Evolutionary conservation across 2,329 filamentous ascomycete species (phyloP), one percentile per base, ranked within the genome.

Genomic region (Aquanectria penicillioides): DNA sequence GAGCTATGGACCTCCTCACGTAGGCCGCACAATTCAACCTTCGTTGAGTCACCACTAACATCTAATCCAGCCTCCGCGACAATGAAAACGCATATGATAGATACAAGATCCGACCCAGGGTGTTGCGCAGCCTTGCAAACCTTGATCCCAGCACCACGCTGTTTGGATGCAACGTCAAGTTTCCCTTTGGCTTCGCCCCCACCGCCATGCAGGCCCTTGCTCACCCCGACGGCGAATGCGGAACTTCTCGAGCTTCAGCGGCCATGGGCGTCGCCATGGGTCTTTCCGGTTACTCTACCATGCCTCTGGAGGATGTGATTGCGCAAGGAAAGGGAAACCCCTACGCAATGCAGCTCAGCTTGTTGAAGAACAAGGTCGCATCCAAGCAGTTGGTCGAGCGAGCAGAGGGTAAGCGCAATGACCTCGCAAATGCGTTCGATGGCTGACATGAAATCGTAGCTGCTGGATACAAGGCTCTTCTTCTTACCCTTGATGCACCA

Each of bases 261-360:
- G 51, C 50, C 7, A 25, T 38, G 1, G 60, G 60, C 5, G 51
- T 61, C 3, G 29, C 51, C 8, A 61, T 61, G 60, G 57, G 50
- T 10, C 49, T 63, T 6, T 61, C 57, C n/a, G 40, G 41, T 23
- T 61, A 63, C 23, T 56, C 60, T 3, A 63, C 60, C 8, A 56
- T 54, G 26, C 15, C 48, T 5, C 37, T 63, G 2, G 60, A 63
- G 17, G 34, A 63, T 9, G 60, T 63, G 36, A 74, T 62, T 53
- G 43, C 59, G 2, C 46, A 57, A 3, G 47, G 20, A 4, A 51
- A 55, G 25, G 56, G 51, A 0, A 62, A 62, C 43, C 59, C 59
- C 0, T 62, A 62, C 15, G 46, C 43, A 11, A 59, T 62, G 51
- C 59, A 62, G 37, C 48, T 62, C 34, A 59, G 49, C 22, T 18